Conservation (phyloP, 2,329 filamentous ascomycete species). For the Ambrosiella cleistominuta region DNA sequence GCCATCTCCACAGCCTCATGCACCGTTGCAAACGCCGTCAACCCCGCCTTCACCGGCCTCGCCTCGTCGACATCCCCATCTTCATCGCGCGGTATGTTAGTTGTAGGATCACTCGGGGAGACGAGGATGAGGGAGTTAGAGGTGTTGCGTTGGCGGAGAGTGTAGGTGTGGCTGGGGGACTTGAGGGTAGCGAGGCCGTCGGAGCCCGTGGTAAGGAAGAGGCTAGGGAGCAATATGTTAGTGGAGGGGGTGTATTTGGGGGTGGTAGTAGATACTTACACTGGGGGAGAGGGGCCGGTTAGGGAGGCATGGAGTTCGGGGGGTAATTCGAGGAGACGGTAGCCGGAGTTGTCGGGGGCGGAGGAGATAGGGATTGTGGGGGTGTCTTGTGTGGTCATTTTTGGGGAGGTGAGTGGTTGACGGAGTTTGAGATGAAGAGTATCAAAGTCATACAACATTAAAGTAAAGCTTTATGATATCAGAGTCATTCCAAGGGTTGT, state of each 20-base stretch:
- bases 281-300: conserved; percentile 34
- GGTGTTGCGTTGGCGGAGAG: conserved; percentile 47
- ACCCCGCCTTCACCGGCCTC: neutral
- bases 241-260: neutral
- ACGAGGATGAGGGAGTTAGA: conserved; percentile 44
- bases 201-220: conserved; percentile 32
- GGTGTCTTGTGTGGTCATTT: conserved; percentile 28
- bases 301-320: conserved; percentile 38
- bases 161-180: conserved; percentile 35
- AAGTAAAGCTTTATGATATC: no score
- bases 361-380: conserved; percentile 34
- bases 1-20: conserved; percentile 47
- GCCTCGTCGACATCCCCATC: conserved; percentile 3
- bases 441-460: no score
- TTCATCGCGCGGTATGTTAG: conserved; percentile 11
- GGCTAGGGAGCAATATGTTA: conserved; percentile 16
- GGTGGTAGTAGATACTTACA: conserved; percentile 23
- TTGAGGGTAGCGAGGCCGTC: conserved; percentile 31
- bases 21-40: conserved; percentile 32
- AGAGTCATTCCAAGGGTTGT: no score
- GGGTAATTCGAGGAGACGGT: conserved; percentile 45
- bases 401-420: neutral
- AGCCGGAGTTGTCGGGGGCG: conserved; percentile 30
- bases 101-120: conserved; percentile 12
- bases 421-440: neutral